phyloP scores from a whole-genome alignment of 108 stramenopile genomes.

The Nitzschia palea region DNA sequence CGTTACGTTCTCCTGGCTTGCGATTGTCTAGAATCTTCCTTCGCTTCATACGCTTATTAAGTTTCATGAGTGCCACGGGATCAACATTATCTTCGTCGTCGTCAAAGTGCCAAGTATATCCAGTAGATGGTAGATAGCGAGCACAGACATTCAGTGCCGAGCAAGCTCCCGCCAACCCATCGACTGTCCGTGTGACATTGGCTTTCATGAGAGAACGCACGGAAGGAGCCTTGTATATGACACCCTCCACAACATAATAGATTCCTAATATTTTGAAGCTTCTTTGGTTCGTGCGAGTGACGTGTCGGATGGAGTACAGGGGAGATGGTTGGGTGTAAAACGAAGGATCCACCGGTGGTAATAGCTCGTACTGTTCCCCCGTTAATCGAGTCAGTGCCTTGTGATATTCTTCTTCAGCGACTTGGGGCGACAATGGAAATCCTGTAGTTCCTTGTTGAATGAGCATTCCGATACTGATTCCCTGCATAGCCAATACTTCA shows the following conservation, averaged over 20 bases:
- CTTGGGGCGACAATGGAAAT: constrained; percentile 61
- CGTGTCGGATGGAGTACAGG: constrained; percentile 80
- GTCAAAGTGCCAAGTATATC: constrained; percentile 81
- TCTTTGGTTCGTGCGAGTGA: constrained; percentile 56
- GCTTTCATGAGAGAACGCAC: constrained; percentile 82
- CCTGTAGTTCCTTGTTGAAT: constrained; percentile 67
- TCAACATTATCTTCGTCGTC: constrained; percentile 48
- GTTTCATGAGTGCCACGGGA: constrained; percentile 49
- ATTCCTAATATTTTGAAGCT: constrained; percentile 71
- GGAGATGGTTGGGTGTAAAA: constrained; percentile 64
- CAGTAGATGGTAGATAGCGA: constrained; percentile 73
- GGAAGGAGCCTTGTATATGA: constrained; percentile 80
- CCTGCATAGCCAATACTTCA: constrained; percentile 83
- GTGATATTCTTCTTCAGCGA: constrained; percentile 80
- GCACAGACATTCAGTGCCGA: constrained; percentile 73
- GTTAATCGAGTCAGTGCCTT: constrained; percentile 50
- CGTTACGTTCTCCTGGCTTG: constrained; percentile 69
- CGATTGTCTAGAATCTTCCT: constrained; percentile 73
- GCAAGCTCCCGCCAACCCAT: constrained; percentile 68
- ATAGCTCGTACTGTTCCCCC: constrained; percentile 84
- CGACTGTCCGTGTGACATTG: constrained; percentile 67
- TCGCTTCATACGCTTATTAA: constrained; percentile 58
- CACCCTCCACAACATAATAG: constrained; percentile 87
- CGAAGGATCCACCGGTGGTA: constrained; percentile 56
- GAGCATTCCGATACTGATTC: constrained; percentile 68